A percentile compares a stretch with the other conserved stretches of the same genome.
These are phyloP conservation scores for Protomyces arabidopsidicola DNA, from an alignment of 1,139 yeast genomes.

Conservation along the genomic window DNA sequence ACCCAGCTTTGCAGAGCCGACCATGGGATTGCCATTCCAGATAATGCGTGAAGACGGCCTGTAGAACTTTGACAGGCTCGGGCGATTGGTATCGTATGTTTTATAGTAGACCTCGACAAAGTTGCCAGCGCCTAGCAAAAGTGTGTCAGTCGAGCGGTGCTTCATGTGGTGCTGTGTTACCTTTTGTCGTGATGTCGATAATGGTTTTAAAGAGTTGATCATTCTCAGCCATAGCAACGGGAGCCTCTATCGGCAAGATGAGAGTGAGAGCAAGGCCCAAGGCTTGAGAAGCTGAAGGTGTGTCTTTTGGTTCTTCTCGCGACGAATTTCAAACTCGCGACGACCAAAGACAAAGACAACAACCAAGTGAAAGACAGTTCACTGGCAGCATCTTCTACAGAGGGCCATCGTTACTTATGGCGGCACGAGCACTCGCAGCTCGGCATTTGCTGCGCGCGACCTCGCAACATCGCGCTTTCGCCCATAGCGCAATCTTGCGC, in stretches of 20 bases:
- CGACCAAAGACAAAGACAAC: not conserved
- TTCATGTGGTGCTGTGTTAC: not conserved
- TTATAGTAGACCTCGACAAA: slow-evolving; percentile 28
- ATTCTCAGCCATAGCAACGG: slow-evolving; percentile 1
- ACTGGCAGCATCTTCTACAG: not conserved
- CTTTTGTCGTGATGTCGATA: slow-evolving; percentile 22
- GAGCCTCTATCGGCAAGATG: not conserved
- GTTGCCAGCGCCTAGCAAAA: slow-evolving; percentile 20
- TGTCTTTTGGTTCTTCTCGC: not conserved
- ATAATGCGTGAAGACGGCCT: slow-evolving; percentile 28
- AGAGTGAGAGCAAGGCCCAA: not conserved
- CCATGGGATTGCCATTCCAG: slow-evolving; percentile 28
- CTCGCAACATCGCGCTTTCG: not conserved
- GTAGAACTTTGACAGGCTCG: slow-evolving; percentile 25
- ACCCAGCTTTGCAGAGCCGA: slow-evolving; percentile 9
- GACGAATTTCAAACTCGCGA: not conserved
- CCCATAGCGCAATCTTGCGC: not conserved
- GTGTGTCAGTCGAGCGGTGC: not conserved
- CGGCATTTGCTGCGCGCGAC: not conserved
- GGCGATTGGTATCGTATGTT: slow-evolving; percentile 27
- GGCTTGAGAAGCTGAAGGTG: no score
- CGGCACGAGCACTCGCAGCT: not conserved
- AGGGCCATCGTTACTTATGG: not conserved
- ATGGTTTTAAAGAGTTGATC: slow-evolving; percentile 21
- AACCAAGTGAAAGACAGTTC: no score